Conservation (phyloP, 228 moss, liverwort and hornwort genomes). For the Sphagnum fallax region DNA sequence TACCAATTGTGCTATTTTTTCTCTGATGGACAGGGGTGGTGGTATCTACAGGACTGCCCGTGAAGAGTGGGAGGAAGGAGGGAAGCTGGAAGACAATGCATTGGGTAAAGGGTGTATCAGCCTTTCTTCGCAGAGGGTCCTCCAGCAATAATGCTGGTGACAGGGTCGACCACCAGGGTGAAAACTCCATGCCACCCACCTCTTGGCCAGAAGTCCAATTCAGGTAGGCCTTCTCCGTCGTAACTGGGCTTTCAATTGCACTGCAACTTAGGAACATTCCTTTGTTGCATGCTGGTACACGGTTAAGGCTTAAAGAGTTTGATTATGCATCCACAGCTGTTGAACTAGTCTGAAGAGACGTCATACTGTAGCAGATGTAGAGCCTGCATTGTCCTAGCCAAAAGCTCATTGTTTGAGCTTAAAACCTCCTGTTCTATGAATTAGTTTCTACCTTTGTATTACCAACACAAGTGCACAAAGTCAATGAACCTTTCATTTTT, state of each 20-base stretch:
- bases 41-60: constrained; percentile 28
- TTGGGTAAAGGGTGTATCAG: constrained; percentile 83
- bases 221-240: constrained; percentile 24
- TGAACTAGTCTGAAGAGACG: neutral
- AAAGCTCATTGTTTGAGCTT: neutral
- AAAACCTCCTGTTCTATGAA: too few species aligned
- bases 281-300: too few species aligned
- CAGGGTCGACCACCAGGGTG: constrained; percentile 35
- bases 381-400: neutral
- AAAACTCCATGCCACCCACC: constrained; percentile 22
- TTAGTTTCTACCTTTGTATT: too few species aligned
- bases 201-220: constrained; percentile 71
- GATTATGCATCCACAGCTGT: neutral
- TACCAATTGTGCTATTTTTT: too few species aligned
- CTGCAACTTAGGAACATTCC: neutral
- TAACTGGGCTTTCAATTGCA: neutral
- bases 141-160: constrained; percentile 48
- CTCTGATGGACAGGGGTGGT: constrained; percentile 1
- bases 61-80: constrained; percentile 33
- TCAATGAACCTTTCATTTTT: too few species aligned
- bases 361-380: neutral
- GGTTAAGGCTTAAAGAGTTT: neutral
- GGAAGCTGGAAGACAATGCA: constrained; percentile 66
- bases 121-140: constrained; percentile 67
- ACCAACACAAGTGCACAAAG: too few species aligned